phyloP scores from a whole-genome alignment of 2,329 filamentous ascomycete species.

The Phyllosticta citribraziliensis region DNA sequence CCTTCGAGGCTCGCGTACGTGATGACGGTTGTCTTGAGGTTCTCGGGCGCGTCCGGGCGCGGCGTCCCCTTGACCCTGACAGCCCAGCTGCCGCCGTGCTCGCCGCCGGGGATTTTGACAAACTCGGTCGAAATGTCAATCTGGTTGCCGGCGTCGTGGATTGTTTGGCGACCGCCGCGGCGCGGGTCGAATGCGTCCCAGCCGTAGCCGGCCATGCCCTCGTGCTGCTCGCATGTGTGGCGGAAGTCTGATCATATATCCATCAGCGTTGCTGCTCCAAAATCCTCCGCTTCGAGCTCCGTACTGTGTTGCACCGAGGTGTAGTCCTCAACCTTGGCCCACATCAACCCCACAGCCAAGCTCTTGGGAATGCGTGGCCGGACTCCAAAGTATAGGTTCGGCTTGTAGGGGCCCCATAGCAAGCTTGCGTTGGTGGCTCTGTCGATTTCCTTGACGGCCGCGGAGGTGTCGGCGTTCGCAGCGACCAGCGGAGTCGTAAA shows the following conservation, averaged over 20 bases:
- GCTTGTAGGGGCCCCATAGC: constrained; percentile 91
- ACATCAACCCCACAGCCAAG: constrained; percentile 74
- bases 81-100: constrained; percentile 84
- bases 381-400: constrained; percentile 90
- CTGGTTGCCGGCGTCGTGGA: constrained; percentile 80
- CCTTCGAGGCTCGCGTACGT: constrained; percentile 81
- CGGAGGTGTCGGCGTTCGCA: constrained; percentile 18
- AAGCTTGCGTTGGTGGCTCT: constrained; percentile 66
- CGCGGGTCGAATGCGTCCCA: constrained; percentile 96
- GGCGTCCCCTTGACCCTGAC: constrained; percentile 76
- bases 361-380: constrained; percentile 73
- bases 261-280: constrained; percentile 13
- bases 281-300: constrained; percentile 23
- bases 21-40: constrained; percentile 66
- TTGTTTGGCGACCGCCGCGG: constrained; percentile 76
- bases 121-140: constrained; percentile 90
- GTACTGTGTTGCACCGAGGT: constrained; percentile 63
- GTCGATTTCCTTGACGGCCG: constrained; percentile 19
- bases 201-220: constrained; percentile 81
- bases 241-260: constrained; percentile 56
- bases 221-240: constrained; percentile 92
- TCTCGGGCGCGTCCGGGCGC: constrained; percentile 53
- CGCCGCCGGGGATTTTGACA: constrained; percentile 80
- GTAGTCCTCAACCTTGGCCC: constrained; percentile 77
- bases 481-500: constrained; percentile 15